Evolutionary conservation across 306 rosid species (phyloP).

Genomic region (Malus asiatica): DNA sequence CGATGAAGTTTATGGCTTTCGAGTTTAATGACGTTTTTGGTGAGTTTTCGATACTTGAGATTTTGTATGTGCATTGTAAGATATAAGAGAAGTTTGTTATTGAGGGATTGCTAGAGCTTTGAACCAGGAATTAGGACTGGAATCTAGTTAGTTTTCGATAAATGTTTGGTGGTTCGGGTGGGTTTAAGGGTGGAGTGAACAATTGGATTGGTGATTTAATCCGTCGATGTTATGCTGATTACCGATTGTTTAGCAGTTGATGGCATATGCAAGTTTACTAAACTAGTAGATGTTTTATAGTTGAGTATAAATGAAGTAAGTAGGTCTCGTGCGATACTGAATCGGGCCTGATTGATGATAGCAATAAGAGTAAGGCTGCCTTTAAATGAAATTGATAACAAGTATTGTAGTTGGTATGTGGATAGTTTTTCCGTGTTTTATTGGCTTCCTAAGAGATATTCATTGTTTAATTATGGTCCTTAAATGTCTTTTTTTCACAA

Average conservation of each 20-base stretch:
- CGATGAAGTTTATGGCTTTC: not conserved
- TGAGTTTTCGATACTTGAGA: not conserved
- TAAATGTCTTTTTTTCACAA: not conserved
- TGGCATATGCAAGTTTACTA: not conserved
- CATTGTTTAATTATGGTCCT: not conserved
- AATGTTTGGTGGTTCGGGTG: not conserved
- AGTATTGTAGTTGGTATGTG: not conserved
- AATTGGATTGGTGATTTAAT: not conserved
- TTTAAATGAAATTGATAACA: not conserved
- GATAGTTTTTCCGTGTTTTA: not conserved
- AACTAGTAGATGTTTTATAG: not conserved
- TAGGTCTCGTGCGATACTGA: not conserved
- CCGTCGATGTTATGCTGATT: not conserved
- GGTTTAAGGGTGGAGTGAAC: not conserved
- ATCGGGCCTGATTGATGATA: not conserved
- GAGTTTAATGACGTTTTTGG: not conserved
- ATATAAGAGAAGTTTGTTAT: not conserved
- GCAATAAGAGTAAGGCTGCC: not conserved
- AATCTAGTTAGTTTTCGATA: too few species aligned
- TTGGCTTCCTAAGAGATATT: not conserved
- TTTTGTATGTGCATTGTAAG: not conserved
- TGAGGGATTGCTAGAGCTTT: not conserved
- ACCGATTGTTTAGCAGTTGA: not conserved
- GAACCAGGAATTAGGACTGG: too few species aligned
- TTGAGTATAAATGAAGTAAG: not conserved